Conservation (phyloP, 768 basidiomycete genomes). For the Termitomyces sp. region DNA sequence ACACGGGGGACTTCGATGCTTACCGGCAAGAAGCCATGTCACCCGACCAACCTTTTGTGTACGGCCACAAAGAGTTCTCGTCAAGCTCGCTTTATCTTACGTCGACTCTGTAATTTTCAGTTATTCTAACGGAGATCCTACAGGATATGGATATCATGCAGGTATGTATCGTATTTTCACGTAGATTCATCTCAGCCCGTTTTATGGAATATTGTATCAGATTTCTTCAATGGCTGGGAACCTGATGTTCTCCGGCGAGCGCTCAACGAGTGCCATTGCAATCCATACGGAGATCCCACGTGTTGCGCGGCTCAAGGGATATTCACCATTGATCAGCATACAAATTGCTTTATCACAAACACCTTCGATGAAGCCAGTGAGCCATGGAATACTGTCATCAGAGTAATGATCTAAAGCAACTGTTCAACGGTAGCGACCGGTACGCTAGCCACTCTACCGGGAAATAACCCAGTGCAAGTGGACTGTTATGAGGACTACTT, state of each 20-base stretch:
- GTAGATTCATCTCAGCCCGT: not conserved
- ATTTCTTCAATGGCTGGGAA: slow-evolving; percentile 49
- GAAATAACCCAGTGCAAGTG: slow-evolving; percentile 26
- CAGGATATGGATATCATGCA: slow-evolving; percentile 39
- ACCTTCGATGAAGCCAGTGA: slow-evolving; percentile 32
- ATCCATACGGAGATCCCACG: slow-evolving; percentile 26
- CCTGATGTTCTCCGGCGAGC: slow-evolving; percentile 38
- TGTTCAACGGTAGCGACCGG: slow-evolving; percentile 4
- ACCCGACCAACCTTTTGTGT: slow-evolving; percentile 32
- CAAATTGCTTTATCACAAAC: slow-evolving; percentile 30
- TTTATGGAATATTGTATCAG: slow-evolving; percentile 11
- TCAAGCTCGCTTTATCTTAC: not conserved
- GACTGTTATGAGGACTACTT: slow-evolving; percentile 23
- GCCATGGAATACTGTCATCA: not conserved
- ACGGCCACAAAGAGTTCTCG: slow-evolving; percentile 14
- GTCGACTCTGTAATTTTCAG: slow-evolving; percentile 3
- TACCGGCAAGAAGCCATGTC: slow-evolving; percentile 27
- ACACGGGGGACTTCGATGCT: slow-evolving; percentile 19
- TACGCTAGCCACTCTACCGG: slow-evolving; percentile 20
- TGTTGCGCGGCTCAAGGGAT: slow-evolving; percentile 23
- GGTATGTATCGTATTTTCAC: slow-evolving; percentile 17
- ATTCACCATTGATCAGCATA: slow-evolving; percentile 28
- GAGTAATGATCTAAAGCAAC: not conserved
- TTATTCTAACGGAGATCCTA: slow-evolving; percentile 40
- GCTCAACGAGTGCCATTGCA: slow-evolving; percentile 39